A percentile compares a stretch with the other conserved stretches of the same genome.
Conservation (phyloP, 805 yeast genomes). For the Nematodospora valgi region DNA sequence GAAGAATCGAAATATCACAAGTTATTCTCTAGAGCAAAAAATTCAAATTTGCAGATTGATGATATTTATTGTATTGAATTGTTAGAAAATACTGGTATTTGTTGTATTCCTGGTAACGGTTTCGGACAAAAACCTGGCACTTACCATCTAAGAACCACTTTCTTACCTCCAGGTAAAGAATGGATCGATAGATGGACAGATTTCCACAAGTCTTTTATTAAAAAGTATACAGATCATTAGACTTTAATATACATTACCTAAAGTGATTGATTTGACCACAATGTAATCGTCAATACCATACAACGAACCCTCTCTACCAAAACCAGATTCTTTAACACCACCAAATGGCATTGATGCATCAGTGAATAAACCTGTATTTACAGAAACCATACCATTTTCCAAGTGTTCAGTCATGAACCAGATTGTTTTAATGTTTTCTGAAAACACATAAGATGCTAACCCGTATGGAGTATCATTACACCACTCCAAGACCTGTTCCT, state of each 20-base stretch:
- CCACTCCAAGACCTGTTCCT: conserved; percentile 49
- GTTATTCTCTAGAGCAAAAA: conserved; percentile 60
- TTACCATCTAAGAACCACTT: conserved; percentile 92
- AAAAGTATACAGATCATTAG: conserved; percentile 38
- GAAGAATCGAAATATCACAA: conserved; percentile 44
- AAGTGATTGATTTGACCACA: conserved; percentile 49
- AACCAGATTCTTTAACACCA: conserved; percentile 75
- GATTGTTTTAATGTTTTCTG: conserved; percentile 48
- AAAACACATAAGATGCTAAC: conserved; percentile 57
- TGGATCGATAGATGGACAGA: conserved; percentile 78
- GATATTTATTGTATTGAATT: conserved; percentile 85
- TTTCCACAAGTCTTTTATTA: conserved; percentile 75
- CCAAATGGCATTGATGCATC: conserved; percentile 70
- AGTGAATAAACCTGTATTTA: conserved; percentile 56
- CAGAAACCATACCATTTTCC: conserved; percentile 65
- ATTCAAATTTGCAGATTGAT: conserved; percentile 62
- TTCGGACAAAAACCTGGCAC: conserved; percentile 92
- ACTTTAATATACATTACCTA: conserved; percentile 39
- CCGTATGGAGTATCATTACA: conserved; percentile 59
- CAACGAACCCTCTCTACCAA: conserved; percentile 77
- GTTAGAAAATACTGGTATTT: conserved; percentile 86
- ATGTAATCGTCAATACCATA: conserved; percentile 75
- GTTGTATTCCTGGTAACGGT: conserved; percentile 97
- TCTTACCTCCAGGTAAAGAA: conserved; percentile 90
- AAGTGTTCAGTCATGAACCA: conserved; percentile 53